A percentile compares a stretch with the other conserved stretches of the same genome.
phyloP scores from a whole-genome alignment of 768 basidiomycete species.

The Gautieria morchelliformis region DNA sequence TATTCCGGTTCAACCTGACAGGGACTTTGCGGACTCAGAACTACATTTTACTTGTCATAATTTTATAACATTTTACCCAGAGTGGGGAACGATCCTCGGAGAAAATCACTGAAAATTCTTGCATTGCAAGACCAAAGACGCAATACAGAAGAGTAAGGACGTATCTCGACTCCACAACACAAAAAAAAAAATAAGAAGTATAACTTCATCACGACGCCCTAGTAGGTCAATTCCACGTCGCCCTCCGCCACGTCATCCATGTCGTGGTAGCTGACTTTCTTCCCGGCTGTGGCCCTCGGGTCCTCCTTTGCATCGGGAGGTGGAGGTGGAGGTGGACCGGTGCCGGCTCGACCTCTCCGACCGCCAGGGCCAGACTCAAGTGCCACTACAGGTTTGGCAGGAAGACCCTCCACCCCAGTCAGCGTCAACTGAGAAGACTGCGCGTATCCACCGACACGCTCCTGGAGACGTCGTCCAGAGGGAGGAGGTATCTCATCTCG shows the following conservation, averaged over 20 bases:
- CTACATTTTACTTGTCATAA: too few species aligned
- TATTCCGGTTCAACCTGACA: too few species aligned
- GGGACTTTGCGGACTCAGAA: too few species aligned
- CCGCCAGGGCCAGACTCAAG: conserved; percentile 39
- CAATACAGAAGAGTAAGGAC: background rate
- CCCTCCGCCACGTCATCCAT: conserved; percentile 89
- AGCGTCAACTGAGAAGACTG: conserved; percentile 35
- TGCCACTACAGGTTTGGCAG: conserved; percentile 58
- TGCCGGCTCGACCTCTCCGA: conserved; percentile 29
- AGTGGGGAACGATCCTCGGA: too few species aligned
- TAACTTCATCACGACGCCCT: background rate
- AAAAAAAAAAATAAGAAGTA: background rate
- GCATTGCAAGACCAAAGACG: background rate
- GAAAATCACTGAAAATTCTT: background rate
- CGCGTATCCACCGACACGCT: conserved; percentile 73
- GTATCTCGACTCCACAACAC: background rate
- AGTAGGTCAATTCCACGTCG: conserved; percentile 33
- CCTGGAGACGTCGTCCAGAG: conserved; percentile 54
- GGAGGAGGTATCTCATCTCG: conserved; percentile 18
- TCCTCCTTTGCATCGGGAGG: conserved; percentile 89
- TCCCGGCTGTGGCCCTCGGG: conserved; percentile 81
- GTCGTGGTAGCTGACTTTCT: conserved; percentile 89
- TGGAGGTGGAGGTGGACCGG: conserved; percentile 58
- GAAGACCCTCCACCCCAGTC: conserved; percentile 64
- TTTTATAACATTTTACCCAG: too few species aligned